These are phyloP conservation scores for Lepidium aucheri DNA, from an alignment of 345 rosid species.

Conservation along the genomic window DNA sequence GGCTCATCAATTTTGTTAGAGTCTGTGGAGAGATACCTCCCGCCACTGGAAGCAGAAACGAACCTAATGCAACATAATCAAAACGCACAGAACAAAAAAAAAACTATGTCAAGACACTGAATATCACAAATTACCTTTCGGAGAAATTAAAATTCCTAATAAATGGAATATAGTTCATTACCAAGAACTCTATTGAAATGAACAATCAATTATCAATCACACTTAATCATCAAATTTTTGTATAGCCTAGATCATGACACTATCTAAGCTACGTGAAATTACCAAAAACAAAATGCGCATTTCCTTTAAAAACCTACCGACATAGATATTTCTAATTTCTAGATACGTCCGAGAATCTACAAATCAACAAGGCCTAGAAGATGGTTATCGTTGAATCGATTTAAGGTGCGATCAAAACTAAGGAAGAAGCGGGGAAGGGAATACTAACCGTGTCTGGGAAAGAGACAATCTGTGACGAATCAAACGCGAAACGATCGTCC, in stretches of 20 bases:
- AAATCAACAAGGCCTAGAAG: not conserved
- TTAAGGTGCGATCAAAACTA: not conserved
- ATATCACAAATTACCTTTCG: not conserved
- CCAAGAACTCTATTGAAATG: not conserved
- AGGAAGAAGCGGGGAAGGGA: not conserved
- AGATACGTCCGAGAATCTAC: not conserved
- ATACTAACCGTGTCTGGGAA: constrained; percentile 16
- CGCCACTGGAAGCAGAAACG: constrained; percentile 26
- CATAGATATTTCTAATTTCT: not conserved
- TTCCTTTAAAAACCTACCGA: not conserved
- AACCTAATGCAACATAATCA: constrained; percentile 26
- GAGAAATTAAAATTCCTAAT: not conserved
- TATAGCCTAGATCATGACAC: not conserved
- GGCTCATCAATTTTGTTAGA: constrained; percentile 75
- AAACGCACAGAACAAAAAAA: not conserved
- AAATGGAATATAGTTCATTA: not conserved
- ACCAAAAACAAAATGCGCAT: not conserved
- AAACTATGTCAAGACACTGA: not conserved
- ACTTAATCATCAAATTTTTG: not conserved
- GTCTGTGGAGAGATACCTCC: constrained; percentile 57
- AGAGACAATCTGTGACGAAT: constrained; percentile 18
- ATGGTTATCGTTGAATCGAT: not conserved
- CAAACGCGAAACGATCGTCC: constrained; percentile 31
- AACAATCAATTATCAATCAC: not conserved
- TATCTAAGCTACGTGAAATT: not conserved